Base-by-base conservation (phyloP, 1,284 basidiomycete genomes). In the Kalmanozyma brasiliensis region DNA sequence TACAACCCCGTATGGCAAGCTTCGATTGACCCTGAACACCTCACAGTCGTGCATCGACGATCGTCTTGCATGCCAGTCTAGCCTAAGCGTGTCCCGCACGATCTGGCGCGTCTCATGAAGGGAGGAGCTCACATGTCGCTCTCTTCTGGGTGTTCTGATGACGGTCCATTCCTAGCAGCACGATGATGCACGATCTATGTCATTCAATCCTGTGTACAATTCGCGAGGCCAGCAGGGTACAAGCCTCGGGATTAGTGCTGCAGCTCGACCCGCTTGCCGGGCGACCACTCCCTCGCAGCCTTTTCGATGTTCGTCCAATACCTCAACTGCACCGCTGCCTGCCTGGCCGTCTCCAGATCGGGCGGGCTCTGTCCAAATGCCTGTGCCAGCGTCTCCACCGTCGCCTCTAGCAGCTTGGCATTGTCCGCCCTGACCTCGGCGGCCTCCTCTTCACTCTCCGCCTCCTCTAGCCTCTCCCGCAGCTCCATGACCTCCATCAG, bases 271-370 rank as follows among this genome's bases (percentile, higher is more conserved):
- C 72, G 48, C 44, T 73, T 65, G n/a, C 76, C 76, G 7, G 73
- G 76, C 37, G 65, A 65, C 78, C 79, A 80, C 43, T 81, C 79
- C 17, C 71, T 58, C 4, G 76, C 69, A 3, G 79, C 78, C 49
- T 78, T 74, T 6, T 77, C 77, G 41, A 81, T 81, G 45, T 81
- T 81, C 24, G 60, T 73, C 79, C 79, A 81, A 46, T 81, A 81
- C 3, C 79, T 67, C 55, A 81, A 53, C 52, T 78, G 63, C 26
- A 80, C 60, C 0, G 75, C 66, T 2, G 73, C 67, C 42, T 68
- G 33, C 11, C 62, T 49, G 1, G 77, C 72, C 16, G 48, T 55
- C 24, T 67, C 64, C 17, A 68, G 40, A 38, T 79, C 62, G 2
- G 66, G 60, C 26, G 74, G 74, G 0, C 24, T 22, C 16, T 38